phyloP scores from a whole-genome alignment of 192 early-diverging fungal genomes.

The Coemansia sp. region DNA sequence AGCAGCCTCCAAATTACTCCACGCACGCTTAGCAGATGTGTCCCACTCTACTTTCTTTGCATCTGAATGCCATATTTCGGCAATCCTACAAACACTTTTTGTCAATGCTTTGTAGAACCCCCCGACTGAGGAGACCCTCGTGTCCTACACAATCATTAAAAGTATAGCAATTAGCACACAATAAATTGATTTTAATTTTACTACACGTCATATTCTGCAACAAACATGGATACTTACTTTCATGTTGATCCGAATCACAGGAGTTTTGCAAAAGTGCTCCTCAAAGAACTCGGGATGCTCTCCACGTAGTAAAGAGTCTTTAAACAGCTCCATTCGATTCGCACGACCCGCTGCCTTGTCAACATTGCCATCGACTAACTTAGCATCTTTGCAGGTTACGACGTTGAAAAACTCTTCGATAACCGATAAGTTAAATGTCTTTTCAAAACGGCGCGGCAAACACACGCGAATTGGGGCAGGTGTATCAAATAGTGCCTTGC shows the following conservation, averaged over 20 bases:
- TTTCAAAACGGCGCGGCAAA: conserved; percentile 19
- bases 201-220: not conserved
- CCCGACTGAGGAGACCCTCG: not conserved
- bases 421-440: conserved; percentile 26
- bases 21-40: not conserved
- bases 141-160: not conserved
- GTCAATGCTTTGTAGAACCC: not conserved
- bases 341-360: not conserved
- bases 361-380: not conserved
- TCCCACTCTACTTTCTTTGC: not conserved
- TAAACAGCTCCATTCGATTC: conserved; percentile 5
- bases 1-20: not conserved
- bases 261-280: conserved; percentile 3
- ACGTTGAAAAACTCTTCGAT: conserved; percentile 27
- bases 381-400: not conserved
- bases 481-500: conserved; percentile 6
- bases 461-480: conserved; percentile 4
- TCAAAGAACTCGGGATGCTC: conserved; percentile 3
- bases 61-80: not conserved
- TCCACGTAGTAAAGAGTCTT: not conserved
- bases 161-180: not conserved
- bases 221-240: conserved; percentile 9
- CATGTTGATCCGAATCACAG: conserved; percentile 17
- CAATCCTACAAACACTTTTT: not conserved
- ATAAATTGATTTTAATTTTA: not conserved